Base-by-base conservation (phyloP, 2,329 filamentous ascomycete species). In the Alternaria panax region DNA sequence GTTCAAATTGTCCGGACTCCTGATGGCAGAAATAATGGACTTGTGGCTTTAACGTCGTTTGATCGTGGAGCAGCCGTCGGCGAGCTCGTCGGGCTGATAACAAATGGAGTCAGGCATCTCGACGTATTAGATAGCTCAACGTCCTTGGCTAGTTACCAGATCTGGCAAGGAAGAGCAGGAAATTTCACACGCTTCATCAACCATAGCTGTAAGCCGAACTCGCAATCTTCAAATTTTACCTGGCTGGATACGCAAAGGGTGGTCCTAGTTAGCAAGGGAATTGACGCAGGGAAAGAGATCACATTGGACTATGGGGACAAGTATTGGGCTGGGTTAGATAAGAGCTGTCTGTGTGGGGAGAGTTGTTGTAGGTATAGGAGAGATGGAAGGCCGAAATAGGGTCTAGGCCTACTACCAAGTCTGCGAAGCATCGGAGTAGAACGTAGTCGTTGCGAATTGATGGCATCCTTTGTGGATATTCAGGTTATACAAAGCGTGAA, bases 151-250 rank as follows among this genome's bases (percentile, higher is more conserved):
- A 78, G 77, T 0, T 88, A 87, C 65, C 85, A 88, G 67, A 87
- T 87, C 54, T 87, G 81, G 79, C 85, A 88, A 67, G 85, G 84
- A 0, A 73, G 75, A 54, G 80, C 82, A 70, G 84, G 85, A 4
- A 87, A 87, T 66, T 86, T 84, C 63, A 87, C 85, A 2, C 78
- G 85, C 1, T 87, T 88, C 65, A 82, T 87, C 40, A 87, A 87
- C 68, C 82, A 87, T 66, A 86, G 84, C 43, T 87, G 85, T 70
- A 81, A 82, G 16, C 82, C 85, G 2, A 87, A 87, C 62, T 81
- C 82, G 52, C 85, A 86, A 66, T 86, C 85, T 45, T 81, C 86
- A 64, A 79, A 80, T 9, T 87, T 87, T 67, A 79, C 80, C n/a
- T 87, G 86, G 85, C 66, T 85, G 18, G 83, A 85, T 22, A 81